Conservation (phyloP, 176 grass and related monocot genomes). For the Carex scoparia region DNA sequence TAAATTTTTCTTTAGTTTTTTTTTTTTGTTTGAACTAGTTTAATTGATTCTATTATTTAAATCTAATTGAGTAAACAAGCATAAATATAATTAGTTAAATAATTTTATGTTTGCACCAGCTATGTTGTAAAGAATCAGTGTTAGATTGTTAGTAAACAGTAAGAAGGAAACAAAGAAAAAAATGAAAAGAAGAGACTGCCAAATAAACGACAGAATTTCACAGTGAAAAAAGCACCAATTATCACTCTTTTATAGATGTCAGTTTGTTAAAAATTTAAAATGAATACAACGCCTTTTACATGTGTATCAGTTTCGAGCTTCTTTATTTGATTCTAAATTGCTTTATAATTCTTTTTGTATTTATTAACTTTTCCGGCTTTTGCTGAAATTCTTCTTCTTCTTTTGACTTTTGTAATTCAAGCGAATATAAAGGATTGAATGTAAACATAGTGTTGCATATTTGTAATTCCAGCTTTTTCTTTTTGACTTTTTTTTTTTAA, state of each 20-base stretch:
- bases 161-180: not conserved
- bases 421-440: not conserved
- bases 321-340: not conserved
- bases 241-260: not conserved
- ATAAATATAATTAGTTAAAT: not conserved
- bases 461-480: too few relatives aligned
- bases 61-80: not conserved
- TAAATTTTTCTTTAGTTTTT: not conserved
- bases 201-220: not conserved
- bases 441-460: too few relatives aligned
- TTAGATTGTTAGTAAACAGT: too few relatives aligned
- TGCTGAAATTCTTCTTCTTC: too few relatives aligned
- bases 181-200: not conserved
- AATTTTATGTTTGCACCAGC: not conserved
- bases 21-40: not conserved
- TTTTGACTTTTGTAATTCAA: not conserved
- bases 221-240: not conserved
- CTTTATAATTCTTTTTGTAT: not conserved
- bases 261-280: not conserved
- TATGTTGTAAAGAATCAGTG: not conserved
- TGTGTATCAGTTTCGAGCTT: not conserved
- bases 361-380: conserved; percentile 3
- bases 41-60: not conserved
- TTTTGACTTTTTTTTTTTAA: too few relatives aligned
- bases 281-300: too few relatives aligned